These are phyloP conservation scores for Naganishia randhawae DNA, from an alignment of 768 basidiomycete species.

Conservation along the genomic window DNA sequence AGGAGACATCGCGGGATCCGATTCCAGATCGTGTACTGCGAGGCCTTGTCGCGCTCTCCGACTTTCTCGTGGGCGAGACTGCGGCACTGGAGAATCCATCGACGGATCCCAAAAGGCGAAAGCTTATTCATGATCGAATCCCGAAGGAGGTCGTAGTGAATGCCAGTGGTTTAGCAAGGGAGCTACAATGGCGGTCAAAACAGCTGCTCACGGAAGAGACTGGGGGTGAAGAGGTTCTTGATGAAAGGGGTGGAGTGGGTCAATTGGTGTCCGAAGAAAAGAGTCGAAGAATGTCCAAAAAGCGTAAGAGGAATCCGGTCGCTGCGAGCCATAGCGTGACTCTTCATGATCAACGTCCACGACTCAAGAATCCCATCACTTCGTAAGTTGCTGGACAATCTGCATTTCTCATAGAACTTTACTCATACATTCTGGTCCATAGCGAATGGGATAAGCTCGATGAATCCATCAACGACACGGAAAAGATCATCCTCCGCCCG, in stretches of 20 bases:
- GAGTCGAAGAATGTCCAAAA: constrained; percentile 5
- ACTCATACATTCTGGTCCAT: not conserved
- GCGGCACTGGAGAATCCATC: constrained; percentile 65
- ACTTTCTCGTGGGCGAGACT: constrained; percentile 74
- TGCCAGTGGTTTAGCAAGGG: constrained; percentile 71
- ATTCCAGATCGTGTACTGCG: constrained; percentile 60
- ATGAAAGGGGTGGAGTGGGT: not conserved
- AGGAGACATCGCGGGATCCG: constrained; percentile 32
- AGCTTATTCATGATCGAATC: constrained; percentile 74
- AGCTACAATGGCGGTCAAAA: constrained; percentile 77
- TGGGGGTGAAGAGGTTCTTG: not conserved
- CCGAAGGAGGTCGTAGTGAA: constrained; percentile 79
- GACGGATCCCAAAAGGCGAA: constrained; percentile 63
- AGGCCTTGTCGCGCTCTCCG: constrained; percentile 67
- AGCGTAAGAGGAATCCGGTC: constrained; percentile 6
- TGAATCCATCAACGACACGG: constrained; percentile 15
- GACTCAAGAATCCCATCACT: constrained; percentile 10
- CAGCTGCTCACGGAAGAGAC: constrained; percentile 35
- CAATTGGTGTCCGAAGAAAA: not conserved
- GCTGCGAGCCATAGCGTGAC: not conserved
- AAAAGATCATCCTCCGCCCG: constrained; percentile 7
- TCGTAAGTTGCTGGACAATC: not conserved
- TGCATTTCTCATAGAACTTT: not conserved
- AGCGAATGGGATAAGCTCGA: constrained; percentile 13
- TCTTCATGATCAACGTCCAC: not conserved